These are phyloP conservation scores for Ocimum tenuiflorum DNA, from an alignment of 257 asterid genomes.

Conservation along the genomic window DNA sequence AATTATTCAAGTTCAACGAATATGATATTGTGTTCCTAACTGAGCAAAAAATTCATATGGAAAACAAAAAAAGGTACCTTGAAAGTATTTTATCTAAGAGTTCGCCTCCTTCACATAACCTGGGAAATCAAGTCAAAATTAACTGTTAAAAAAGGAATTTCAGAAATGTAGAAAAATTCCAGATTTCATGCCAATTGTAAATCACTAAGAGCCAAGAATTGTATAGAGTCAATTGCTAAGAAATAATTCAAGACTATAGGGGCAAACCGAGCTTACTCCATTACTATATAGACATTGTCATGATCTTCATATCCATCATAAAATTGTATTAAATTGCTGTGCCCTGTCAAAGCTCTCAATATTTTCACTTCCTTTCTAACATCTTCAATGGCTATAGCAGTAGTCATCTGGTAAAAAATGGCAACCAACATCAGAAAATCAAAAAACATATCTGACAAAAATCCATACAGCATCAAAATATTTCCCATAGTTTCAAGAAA, in stretches of 20 bases:
- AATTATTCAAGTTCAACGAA: slow-evolving; percentile 3
- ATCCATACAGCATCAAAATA: neutral
- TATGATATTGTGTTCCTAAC: neutral
- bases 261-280: slow-evolving; percentile 67
- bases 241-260: neutral
- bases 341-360: slow-evolving; percentile 87
- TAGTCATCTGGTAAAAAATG: slow-evolving; percentile 61
- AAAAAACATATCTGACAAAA: no score
- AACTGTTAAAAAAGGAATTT: neutral
- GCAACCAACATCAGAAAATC: slow-evolving; percentile 1
- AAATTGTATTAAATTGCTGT: slow-evolving; percentile 60
- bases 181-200: neutral
- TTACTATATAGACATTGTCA: slow-evolving; percentile 79
- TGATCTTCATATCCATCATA: slow-evolving; percentile 78
- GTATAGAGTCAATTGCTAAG: neutral
- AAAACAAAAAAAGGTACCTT: slow-evolving; percentile 38
- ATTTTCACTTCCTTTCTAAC: slow-evolving; percentile 95
- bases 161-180: neutral
- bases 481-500: neutral
- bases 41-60: neutral
- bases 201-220: neutral
- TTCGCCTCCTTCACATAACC: slow-evolving; percentile 98
- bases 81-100: slow-evolving; percentile 85
- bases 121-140: slow-evolving; percentile 26
- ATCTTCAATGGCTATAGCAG: slow-evolving; percentile 92